Evolutionary conservation across 495 filamentous ascomycete species (phyloP).

Genomic region (Elaphomyces granulatus): DNA sequence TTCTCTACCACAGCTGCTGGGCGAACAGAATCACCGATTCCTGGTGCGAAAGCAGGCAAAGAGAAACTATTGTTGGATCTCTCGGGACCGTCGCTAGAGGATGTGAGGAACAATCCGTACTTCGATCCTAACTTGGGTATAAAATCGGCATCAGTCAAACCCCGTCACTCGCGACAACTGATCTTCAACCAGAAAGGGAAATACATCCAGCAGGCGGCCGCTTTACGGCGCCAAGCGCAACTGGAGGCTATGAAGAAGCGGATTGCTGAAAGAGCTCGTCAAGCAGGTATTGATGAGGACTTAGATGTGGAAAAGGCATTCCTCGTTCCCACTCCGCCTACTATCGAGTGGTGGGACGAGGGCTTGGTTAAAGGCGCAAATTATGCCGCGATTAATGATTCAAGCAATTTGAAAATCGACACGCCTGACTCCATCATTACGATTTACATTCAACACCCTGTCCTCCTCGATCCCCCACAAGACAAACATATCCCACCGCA

Average conservation of each 20-base stretch:
- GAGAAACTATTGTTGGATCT: constrained; percentile 51
- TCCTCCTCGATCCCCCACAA: constrained; percentile 80
- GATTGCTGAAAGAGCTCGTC: constrained; percentile 72
- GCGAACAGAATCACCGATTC: constrained; percentile 35
- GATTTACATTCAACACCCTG: constrained; percentile 80
- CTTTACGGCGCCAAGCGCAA: constrained; percentile 69
- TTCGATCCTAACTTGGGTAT: constrained; percentile 60
- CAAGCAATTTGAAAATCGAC: constrained; percentile 57
- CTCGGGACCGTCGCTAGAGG: constrained; percentile 52
- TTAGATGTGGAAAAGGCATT: constrained; percentile 80
- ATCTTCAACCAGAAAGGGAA: constrained; percentile 94
- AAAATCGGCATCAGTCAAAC: constrained; percentile 45
- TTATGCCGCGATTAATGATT: constrained; percentile 52
- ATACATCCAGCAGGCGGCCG: constrained; percentile 86
- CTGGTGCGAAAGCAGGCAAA: constrained; percentile 22
- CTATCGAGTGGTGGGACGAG: constrained; percentile 98
- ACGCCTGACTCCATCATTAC: constrained; percentile 75
- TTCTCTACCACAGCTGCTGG: constrained; percentile 46
- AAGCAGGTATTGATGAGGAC: constrained; percentile 82
- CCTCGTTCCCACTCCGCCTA: constrained; percentile 65
- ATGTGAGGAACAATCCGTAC: constrained; percentile 66
- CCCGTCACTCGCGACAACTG: constrained; percentile 56
- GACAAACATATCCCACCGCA: constrained; percentile 63
- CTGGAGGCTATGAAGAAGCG: constrained; percentile 89
- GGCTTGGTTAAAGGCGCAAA: constrained; percentile 56